Percentiles rank a stretch among this genome's conserved stretches.
phyloP scores from a whole-genome alignment of 140 eudicot species.

The Bidens hawaiensis region DNA sequence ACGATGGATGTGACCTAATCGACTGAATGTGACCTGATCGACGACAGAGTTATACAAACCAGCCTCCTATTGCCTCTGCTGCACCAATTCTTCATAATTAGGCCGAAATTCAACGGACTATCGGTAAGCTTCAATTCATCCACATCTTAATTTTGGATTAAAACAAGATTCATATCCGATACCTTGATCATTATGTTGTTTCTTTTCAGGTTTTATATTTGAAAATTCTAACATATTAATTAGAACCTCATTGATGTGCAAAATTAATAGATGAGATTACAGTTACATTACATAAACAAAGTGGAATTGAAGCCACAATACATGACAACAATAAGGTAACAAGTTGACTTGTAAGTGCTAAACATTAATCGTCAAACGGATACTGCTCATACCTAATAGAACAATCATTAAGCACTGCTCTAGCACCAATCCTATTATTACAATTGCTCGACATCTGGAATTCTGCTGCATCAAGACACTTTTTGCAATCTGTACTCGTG shows the following conservation, averaged over 20 bases:
- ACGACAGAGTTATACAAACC: background rate
- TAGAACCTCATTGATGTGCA: too few relatives aligned
- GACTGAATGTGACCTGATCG: background rate
- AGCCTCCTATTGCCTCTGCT: background rate
- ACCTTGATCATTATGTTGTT: too few relatives aligned
- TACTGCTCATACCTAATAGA: slow-evolving; percentile 62
- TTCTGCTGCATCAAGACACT: slow-evolving; percentile 65
- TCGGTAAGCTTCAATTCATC: background rate
- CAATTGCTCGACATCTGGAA: slow-evolving; percentile 35
- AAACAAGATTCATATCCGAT: background rate
- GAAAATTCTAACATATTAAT: too few relatives aligned
- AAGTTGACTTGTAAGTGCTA: slow-evolving; percentile 4
- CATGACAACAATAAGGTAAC: slow-evolving; percentile 11
- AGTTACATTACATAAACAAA: background rate
- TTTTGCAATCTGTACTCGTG: slow-evolving; percentile 48
- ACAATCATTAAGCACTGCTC: slow-evolving; percentile 59
- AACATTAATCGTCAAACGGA: slow-evolving; percentile 45
- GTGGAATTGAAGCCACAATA: background rate
- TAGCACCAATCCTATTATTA: slow-evolving; percentile 47
- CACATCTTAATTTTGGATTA: background rate
- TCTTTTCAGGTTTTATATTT: too few relatives aligned
- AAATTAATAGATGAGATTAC: background rate
- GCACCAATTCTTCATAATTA: background rate
- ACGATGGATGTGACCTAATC: background rate
- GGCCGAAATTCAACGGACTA: background rate